Percentiles rank a stretch among this genome's conserved stretches.
Conservation (phyloP, 129 eudicot genomes). For the Lonicera japonica region DNA sequence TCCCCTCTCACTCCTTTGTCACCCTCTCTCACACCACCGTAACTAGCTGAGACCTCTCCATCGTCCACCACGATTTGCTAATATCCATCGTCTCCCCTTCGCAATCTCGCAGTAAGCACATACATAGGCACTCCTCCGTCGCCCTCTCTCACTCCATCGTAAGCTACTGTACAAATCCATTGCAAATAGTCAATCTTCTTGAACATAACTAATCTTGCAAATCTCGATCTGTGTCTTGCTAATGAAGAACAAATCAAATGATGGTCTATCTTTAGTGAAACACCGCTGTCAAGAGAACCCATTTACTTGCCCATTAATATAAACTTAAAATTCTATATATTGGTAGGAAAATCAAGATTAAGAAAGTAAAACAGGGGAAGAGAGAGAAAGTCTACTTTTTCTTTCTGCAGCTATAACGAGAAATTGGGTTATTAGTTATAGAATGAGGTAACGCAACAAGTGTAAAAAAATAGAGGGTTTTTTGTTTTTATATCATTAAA, state of each 20-base stretch:
- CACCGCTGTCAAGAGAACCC: constrained; percentile 82
- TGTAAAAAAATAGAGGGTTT: too few relatives aligned
- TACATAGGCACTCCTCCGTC: too few relatives aligned
- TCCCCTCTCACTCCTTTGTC: too few relatives aligned
- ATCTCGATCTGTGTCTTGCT: constrained; percentile 67
- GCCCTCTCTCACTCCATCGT: too few relatives aligned
- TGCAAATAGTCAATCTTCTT: constrained; percentile 67
- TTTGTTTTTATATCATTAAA: too few relatives aligned
- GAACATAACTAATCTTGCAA: constrained; percentile 55
- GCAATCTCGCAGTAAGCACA: too few relatives aligned
- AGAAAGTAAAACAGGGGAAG: not conserved
- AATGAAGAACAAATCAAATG: constrained; percentile 43
- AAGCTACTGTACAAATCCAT: constrained; percentile 66
- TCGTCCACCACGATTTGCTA: too few relatives aligned
- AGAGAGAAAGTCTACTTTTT: too few relatives aligned
- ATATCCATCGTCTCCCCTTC: too few relatives aligned
- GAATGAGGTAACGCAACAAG: not conserved
- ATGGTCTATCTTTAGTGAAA: constrained; percentile 61
- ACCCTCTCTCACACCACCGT: too few relatives aligned
- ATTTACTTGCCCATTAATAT: constrained; percentile 44
- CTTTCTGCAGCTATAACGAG: not conserved
- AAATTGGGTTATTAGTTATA: not conserved
- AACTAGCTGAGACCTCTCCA: too few relatives aligned
- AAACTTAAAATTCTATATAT: not conserved
- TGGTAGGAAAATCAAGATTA: not conserved